Base-by-base conservation (phyloP, 2,329 filamentous ascomycete genomes). In the Tolypocladium album region DNA sequence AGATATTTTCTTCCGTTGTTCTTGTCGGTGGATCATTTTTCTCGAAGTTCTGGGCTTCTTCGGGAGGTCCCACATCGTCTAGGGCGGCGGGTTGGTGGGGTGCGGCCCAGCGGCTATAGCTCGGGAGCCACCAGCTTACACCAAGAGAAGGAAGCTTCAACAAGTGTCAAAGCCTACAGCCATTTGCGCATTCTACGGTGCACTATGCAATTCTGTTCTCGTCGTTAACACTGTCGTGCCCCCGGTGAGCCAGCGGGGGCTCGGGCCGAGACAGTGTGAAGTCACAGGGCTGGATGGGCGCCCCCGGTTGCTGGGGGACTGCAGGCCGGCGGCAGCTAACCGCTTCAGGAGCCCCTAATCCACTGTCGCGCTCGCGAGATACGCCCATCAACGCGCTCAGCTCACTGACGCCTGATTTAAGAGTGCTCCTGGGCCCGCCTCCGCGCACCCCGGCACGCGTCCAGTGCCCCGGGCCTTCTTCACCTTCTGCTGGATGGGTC, bases 261-360 rank as follows among this genome's bases (percentile, higher is more conserved):
- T 31, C 24, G 15, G 24, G 20, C 31, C 17, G 47, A 55, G 24
- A 42, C 45, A 59, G 39, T n/a, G 58, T 31, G 50, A 43, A 11
- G 50, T 34, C n/a, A 1, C 8, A 38, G 36, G 9, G 36, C 11
- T 11, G 17, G 50, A 2, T 31, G 27, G 27, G 24, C 39, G 34
- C 34, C 34, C 34, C 34, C 34, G 55, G 59, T 60, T 60, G 60
- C 58, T 53, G 61, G 58, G 56, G 53, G 53, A 61, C 59, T 60
- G 58, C n/a, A 20, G 34, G 36, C 39, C 50, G 22, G 50, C 50
- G 43, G 58, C 56, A 56, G 45, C 61, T 58, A 60, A 24, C 58
- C 52, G 20, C 31, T 60, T 57, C 27, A 24, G 58, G 27, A n/a
- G 24, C 15, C 38, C 22, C 20, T 11, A 20, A 31, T 20, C 36